Base-by-base conservation (phyloP, 176 grass and related monocot genomes). In the Tillandsia fasciculata region DNA sequence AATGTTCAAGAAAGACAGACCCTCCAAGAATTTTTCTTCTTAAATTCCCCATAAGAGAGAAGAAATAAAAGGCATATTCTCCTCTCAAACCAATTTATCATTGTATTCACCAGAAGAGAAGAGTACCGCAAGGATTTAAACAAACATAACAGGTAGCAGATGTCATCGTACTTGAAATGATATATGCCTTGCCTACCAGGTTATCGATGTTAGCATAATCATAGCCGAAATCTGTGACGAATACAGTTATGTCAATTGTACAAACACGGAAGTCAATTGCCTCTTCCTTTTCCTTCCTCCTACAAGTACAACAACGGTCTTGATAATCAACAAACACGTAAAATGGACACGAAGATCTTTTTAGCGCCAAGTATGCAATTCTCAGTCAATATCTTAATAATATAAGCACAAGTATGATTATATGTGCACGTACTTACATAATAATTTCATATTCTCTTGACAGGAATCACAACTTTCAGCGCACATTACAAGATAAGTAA, bases 241-340 rank as follows among this genome's bases (percentile, higher is more conserved):
- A 61, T 61, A 61, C 56, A 61, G 56, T 61, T 61, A 61, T 61
- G 56, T 61, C 56, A 61, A 61, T 61, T 61, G 56, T 61, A 61
- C 56, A 61, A 61, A 61, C 22, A 61, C 56, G 15, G 56, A 61
- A 18, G 56, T 61, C 56, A 61, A 61, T 61, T 61, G 56, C 56
- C 56, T 61, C 56, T 61, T 20, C 56, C 56, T 61, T 61, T 61
- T 61, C 56, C 56, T 61, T 20, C 56, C 56, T 61, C 56, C 56
- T 61, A 61, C 56, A 61, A 61, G 56, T 61, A 61, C 56, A 61
- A 61, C 56, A 61, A 61, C 4, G 56, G 56, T 61, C 56, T 61
- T 61, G 56, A 61, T 61, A 9, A 20, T 61, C 56, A 61, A 23
- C 56, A 61, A 9, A 20, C 33, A 42, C 4, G 33, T 42, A 42